Evolutionary conservation across 2,329 filamentous ascomycete genomes (phyloP).

Genomic region (Exophiala sp.): DNA sequence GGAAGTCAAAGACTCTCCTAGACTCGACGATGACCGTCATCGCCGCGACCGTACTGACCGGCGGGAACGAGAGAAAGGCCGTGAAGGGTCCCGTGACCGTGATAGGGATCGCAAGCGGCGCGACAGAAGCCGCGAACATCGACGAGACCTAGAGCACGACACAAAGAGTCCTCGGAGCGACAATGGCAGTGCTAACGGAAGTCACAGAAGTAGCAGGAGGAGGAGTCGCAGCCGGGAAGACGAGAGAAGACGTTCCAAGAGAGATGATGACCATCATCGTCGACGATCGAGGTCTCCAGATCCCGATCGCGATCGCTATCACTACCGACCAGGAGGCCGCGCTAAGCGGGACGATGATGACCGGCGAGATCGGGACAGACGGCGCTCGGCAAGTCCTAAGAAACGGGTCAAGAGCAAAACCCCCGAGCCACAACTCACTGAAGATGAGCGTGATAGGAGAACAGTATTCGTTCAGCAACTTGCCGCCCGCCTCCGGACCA

Average conservation of each 20-base stretch:
- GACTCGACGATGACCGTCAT: conserved; percentile 48
- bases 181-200: conserved; percentile 60
- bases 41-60: conserved; percentile 52
- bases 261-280: conserved; percentile 58
- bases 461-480: conserved; percentile 99
- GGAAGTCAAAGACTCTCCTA: conserved; percentile 34
- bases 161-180: conserved; percentile 67
- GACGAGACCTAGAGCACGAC: conserved; percentile 49
- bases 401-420: conserved; percentile 41
- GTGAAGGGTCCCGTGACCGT: conserved; percentile 53
- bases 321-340: conserved; percentile 47
- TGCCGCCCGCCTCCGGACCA: conserved; percentile 83
- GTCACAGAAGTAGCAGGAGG: conserved; percentile 68
- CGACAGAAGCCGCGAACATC: conserved; percentile 53
- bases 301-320: conserved; percentile 51
- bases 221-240: conserved; percentile 73
- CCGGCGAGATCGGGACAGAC: conserved; percentile 41
- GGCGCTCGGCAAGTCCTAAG: conserved; percentile 41
- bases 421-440: conserved; percentile 68
- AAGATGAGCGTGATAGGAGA: conserved; percentile 92
- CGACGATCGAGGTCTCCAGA: conserved; percentile 67
- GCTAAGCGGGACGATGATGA: conserved; percentile 46
- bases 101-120: conserved; percentile 55
- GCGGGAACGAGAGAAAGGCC: conserved; percentile 51
- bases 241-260: conserved; percentile 66